These are phyloP conservation scores for Xylaria sp. DNA, from an alignment of 2,329 filamentous ascomycete genomes.

Conservation along the genomic window DNA sequence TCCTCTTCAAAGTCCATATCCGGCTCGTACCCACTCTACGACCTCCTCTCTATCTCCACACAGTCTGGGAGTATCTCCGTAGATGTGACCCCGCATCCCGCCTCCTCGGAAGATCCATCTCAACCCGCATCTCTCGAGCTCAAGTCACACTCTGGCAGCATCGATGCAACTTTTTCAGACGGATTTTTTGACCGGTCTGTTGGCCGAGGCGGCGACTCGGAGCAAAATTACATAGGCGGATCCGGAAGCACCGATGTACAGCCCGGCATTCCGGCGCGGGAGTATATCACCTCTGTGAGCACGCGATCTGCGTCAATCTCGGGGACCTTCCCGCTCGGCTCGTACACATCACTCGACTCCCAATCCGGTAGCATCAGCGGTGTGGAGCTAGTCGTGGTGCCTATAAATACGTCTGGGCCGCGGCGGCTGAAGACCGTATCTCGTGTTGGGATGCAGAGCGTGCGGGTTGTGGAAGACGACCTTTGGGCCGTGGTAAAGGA, in stretches of 20 bases:
- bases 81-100: constrained; percentile 10
- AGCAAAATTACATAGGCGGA: background rate
- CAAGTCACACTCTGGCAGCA: background rate
- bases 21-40: constrained; percentile 26
- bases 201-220: background rate
- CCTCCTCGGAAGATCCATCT: constrained; percentile 6
- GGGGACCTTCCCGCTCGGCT: constrained; percentile 21
- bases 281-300: constrained; percentile 17
- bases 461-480: background rate
- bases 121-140: constrained; percentile 1
- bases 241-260: background rate
- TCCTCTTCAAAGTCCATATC: constrained; percentile 7
- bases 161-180: background rate
- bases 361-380: constrained; percentile 6
- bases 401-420: background rate
- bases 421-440: background rate
- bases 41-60: constrained; percentile 26
- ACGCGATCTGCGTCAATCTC: constrained; percentile 15
- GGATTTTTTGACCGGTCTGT: background rate
- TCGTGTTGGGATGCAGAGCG: background rate
- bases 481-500: background rate
- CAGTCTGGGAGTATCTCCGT: constrained; percentile 21
- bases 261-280: constrained; percentile 3
- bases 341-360: constrained; percentile 6
- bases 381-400: background rate